Percentiles rank a stretch among this genome's conserved stretches.
These are phyloP conservation scores for Leishmania mexicana DNA, from an alignment of 208 protist genomes.

Conservation along the genomic window DNA sequence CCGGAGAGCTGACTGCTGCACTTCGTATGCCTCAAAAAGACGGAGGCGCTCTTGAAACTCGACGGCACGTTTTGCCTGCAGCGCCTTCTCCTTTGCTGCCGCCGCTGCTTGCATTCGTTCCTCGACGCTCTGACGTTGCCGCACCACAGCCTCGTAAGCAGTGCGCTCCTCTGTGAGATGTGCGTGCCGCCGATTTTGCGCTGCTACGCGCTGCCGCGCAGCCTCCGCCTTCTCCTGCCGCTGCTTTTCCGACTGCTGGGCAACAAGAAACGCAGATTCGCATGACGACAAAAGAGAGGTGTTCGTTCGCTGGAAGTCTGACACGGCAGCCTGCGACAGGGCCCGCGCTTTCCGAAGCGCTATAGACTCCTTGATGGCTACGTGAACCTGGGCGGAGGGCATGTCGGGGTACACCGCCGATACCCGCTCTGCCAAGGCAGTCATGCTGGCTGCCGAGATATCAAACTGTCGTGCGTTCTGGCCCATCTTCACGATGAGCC, in stretches of 20 bases:
- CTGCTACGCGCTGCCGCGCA: constrained; percentile 27
- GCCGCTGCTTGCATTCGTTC: constrained; percentile 22
- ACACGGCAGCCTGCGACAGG: constrained; percentile 20
- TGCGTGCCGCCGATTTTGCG: constrained; percentile 32
- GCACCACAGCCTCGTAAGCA: constrained; percentile 47
- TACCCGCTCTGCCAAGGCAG: constrained; percentile 29
- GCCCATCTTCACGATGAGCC: constrained; percentile 44
- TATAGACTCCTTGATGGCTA: constrained; percentile 30
- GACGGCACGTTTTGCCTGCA: constrained; percentile 32
- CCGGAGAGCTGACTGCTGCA: constrained; percentile 32
- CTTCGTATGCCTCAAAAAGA: constrained; percentile 46
- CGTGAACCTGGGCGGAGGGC: constrained; percentile 10
- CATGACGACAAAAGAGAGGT: constrained; percentile 29
- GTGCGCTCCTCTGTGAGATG: constrained; percentile 31
- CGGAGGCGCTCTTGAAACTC: constrained; percentile 74
- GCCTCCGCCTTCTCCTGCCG: constrained; percentile 32
- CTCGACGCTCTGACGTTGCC: constrained; percentile 29
- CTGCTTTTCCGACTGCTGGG: constrained; percentile 16
- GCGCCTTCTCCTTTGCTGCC: constrained; percentile 28
- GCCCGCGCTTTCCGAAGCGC: constrained; percentile 17
- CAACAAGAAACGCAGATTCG: constrained; percentile 43
- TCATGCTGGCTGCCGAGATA: constrained; percentile 15
- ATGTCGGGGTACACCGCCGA: constrained; percentile 25
- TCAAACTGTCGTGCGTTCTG: constrained; percentile 30
- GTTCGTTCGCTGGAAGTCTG: constrained; percentile 30